These are phyloP conservation scores for Neurospora sp. DNA, from an alignment of 495 filamentous ascomycete species.

Conservation along the genomic window DNA sequence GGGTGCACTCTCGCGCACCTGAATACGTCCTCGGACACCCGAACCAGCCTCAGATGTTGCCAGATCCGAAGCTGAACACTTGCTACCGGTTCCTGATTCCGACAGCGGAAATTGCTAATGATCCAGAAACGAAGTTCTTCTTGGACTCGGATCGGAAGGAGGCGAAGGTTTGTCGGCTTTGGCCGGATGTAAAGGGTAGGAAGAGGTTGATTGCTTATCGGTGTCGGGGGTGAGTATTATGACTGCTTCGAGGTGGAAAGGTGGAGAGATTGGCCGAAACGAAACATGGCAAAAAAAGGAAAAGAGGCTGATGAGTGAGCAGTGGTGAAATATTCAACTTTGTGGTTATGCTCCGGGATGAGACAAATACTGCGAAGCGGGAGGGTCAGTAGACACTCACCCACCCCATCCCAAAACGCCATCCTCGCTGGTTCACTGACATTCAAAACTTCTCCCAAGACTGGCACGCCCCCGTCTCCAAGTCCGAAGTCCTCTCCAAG, in stretches of 20 bases:
- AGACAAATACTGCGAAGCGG: background rate
- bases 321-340: constrained; percentile 31
- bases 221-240: constrained; percentile 27
- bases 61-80: constrained; percentile 20
- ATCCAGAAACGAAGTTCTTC: constrained; percentile 22
- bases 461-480: constrained; percentile 16
- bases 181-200: constrained; percentile 9
- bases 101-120: constrained; percentile 19
- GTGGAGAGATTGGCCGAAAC: background rate
- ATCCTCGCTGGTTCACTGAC: background rate
- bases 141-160: constrained; percentile 8
- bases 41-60: constrained; percentile 5
- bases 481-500: constrained; percentile 11
- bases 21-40: constrained; percentile 14
- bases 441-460: constrained; percentile 1
- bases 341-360: constrained; percentile 8
- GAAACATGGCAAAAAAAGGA: no score
- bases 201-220: constrained; percentile 33
- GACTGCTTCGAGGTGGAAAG: no score
- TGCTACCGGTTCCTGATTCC: constrained; percentile 37
- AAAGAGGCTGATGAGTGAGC: background rate
- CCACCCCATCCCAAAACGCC: background rate
- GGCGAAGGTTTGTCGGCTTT: constrained; percentile 18
- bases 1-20: constrained; percentile 29
- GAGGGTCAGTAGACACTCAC: background rate